These are phyloP conservation scores for Chrysosporium queenslandicum DNA, from an alignment of 2,329 filamentous ascomycete genomes.

Conservation along the genomic window DNA sequence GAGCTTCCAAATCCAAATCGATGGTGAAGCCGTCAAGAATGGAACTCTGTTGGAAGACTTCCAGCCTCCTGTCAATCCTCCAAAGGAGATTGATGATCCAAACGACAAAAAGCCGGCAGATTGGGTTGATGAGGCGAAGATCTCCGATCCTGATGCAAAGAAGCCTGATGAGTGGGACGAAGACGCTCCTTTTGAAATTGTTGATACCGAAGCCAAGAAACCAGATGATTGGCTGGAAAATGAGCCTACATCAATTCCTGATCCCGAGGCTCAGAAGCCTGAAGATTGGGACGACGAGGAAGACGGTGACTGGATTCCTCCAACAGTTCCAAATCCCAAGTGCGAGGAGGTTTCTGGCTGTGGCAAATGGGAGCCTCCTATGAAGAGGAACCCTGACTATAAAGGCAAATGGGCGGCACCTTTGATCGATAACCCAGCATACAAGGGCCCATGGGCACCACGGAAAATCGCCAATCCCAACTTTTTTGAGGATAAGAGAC, in stretches of 20 bases:
- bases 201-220: slow-evolving; percentile 82
- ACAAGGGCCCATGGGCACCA: slow-evolving; percentile 93
- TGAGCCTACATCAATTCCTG: slow-evolving; percentile 70
- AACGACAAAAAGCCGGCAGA: slow-evolving; percentile 88
- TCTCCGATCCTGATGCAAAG: slow-evolving; percentile 79
- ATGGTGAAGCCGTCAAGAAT: slow-evolving; percentile 77
- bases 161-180: slow-evolving; percentile 99
- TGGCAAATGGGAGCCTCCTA: slow-evolving; percentile 81
- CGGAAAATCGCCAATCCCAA: slow-evolving; percentile 94
- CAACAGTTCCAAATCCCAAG: slow-evolving; percentile 89
- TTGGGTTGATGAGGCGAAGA: slow-evolving; percentile 91
- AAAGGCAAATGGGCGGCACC: slow-evolving; percentile 98
- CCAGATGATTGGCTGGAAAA: slow-evolving; percentile 94
- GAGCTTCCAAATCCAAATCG: slow-evolving; percentile 84
- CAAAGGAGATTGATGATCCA: slow-evolving; percentile 86
- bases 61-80: slow-evolving; percentile 81
- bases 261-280: slow-evolving; percentile 93
- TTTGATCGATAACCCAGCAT: slow-evolving; percentile 90
- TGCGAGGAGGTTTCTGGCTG: slow-evolving; percentile 88
- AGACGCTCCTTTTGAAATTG: slow-evolving; percentile 91
- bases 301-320: slow-evolving; percentile 92
- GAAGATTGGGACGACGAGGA: slow-evolving; percentile 99
- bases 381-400: slow-evolving; percentile 91
- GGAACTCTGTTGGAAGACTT: slow-evolving; percentile 94
- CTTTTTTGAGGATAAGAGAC: slow-evolving; percentile 95